Conservation (phyloP, 176 grass and related monocot species). For the Rhynchospora pubera region DNA sequence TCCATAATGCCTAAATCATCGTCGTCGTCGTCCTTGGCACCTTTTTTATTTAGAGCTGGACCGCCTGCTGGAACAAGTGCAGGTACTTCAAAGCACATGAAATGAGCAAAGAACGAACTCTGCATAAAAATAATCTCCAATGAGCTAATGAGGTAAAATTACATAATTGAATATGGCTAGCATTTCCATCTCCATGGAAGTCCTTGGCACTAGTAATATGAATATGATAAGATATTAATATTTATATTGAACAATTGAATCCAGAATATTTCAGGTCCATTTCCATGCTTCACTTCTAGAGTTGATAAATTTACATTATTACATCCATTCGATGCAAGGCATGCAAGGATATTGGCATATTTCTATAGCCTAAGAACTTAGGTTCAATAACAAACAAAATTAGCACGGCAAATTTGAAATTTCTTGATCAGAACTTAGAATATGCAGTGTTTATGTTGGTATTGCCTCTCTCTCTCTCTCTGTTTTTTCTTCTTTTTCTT, state of each 20-base stretch:
- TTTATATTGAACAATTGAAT: neutral
- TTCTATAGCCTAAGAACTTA: neutral
- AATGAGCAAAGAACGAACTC: conserved; percentile 99
- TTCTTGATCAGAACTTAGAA: neutral
- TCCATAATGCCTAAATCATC: conserved; percentile 80
- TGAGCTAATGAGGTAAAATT: neutral
- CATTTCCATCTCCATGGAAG: neutral
- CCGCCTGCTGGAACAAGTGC: conserved; percentile 17
- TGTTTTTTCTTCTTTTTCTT: too few species aligned
- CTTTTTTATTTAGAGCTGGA: conserved; percentile 19
- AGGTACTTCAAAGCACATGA: conserved; percentile 95
- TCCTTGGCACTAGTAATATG: neutral
- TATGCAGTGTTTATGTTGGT: neutral
- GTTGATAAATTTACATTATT: too few species aligned
- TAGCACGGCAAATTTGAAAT: neutral
- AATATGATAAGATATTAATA: neutral
- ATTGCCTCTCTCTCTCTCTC: neutral
- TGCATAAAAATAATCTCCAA: conserved; percentile 27
- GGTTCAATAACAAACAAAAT: neutral
- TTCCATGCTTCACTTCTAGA: neutral
- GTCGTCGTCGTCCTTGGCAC: conserved; percentile 34
- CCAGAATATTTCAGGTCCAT: neutral
- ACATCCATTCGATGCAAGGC: neutral
- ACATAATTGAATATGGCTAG: neutral
- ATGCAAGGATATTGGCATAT: neutral